These are phyloP conservation scores for Calocera viscosa DNA, from an alignment of 768 basidiomycete genomes.

Conservation along the genomic window DNA sequence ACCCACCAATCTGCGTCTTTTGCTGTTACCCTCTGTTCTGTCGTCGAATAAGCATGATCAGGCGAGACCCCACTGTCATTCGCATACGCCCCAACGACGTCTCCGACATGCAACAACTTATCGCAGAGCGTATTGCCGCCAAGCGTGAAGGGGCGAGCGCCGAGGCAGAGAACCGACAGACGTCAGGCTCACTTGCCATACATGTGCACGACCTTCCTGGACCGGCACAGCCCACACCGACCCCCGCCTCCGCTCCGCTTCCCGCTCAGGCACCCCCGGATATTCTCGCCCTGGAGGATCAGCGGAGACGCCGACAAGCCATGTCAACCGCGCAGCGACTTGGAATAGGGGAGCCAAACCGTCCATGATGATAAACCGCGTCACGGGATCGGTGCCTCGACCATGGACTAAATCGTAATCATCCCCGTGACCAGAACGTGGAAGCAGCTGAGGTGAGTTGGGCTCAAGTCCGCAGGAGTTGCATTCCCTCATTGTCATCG, in stretches of 20 bases:
- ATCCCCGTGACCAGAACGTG: neutral
- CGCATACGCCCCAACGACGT: slow-evolving; percentile 2
- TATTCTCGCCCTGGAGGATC: neutral
- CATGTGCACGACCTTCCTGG: neutral
- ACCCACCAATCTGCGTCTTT: no score
- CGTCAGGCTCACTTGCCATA: neutral
- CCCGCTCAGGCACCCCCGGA: neutral
- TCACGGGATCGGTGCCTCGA: neutral
- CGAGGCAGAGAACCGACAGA: neutral
- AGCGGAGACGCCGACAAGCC: neutral
- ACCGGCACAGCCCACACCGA: neutral
- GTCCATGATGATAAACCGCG: neutral
- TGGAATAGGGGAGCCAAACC: neutral
- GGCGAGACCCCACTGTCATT: slow-evolving; percentile 1
- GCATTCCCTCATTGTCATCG: no score
- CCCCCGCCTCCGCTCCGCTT: neutral
- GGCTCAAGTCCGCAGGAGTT: no score
- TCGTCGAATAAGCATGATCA: neutral
- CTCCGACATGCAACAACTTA: slow-evolving; percentile 2
- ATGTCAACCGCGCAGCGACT: slow-evolving; percentile 6
- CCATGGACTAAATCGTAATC: neutral
- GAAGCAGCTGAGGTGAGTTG: neutral
- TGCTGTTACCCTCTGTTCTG: neutral
- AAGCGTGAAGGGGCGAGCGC: neutral
- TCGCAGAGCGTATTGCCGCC: neutral